Evolutionary conservation across 2,329 filamentous ascomycete genomes (phyloP).

Genomic region (Rasamsonia emersonii): DNA sequence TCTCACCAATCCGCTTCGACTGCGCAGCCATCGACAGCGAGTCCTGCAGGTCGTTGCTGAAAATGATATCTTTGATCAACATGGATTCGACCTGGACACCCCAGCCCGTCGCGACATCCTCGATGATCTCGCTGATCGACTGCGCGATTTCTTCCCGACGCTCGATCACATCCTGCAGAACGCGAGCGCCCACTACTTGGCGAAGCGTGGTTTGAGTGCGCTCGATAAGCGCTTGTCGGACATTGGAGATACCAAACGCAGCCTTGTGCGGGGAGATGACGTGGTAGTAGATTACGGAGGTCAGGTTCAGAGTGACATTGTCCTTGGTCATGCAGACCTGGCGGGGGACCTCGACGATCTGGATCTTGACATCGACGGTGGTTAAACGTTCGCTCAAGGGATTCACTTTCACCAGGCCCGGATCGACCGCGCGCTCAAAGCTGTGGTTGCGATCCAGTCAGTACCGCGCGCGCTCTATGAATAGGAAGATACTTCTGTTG

Average conservation of each 20-base stretch:
- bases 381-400: constrained; percentile 82
- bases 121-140: constrained; percentile 93
- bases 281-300: constrained; percentile 98
- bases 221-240: constrained; percentile 92
- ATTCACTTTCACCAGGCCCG: constrained; percentile 95
- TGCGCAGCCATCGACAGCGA: constrained; percentile 97
- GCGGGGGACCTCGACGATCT: constrained; percentile 90
- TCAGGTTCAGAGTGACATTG: constrained; percentile 89
- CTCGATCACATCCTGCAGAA: constrained; percentile 96
- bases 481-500: constrained; percentile 7
- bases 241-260: constrained; percentile 90
- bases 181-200: constrained; percentile 89
- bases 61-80: constrained; percentile 99
- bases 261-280: constrained; percentile 92
- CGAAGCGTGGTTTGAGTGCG: constrained; percentile 95
- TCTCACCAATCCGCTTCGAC: constrained; percentile 96
- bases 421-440: constrained; percentile 93
- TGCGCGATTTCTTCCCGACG: constrained; percentile 93
- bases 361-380: constrained; percentile 97
- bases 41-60: constrained; percentile 90
- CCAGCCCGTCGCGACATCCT: constrained; percentile 89
- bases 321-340: constrained; percentile 99
- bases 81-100: constrained; percentile 95
- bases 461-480: neutral
- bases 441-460: constrained; percentile 22